Percentiles rank a stretch among this genome's conserved stretches.
These are phyloP conservation scores for Clarireedia monteithiana DNA, from an alignment of 2,329 filamentous ascomycete genomes.

Conservation along the genomic window DNA sequence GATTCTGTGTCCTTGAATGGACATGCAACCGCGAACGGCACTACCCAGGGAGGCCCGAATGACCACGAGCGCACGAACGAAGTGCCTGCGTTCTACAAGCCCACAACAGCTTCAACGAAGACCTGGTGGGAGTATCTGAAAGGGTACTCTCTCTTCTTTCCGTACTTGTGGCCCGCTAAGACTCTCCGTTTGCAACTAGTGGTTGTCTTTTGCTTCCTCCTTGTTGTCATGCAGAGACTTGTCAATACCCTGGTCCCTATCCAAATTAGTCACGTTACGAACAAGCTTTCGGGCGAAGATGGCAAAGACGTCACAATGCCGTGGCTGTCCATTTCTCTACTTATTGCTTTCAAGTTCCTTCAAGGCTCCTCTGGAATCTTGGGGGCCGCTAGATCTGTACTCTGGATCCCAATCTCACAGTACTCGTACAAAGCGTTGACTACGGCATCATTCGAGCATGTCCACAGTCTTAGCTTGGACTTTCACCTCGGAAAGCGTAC, in stretches of 20 bases:
- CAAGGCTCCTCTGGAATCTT: slow-evolving; percentile 86
- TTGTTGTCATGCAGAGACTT: slow-evolving; percentile 72
- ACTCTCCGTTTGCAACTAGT: slow-evolving; percentile 66
- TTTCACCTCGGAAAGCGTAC: slow-evolving; percentile 97
- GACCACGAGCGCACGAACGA: slow-evolving; percentile 42
- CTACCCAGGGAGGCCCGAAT: slow-evolving; percentile 36
- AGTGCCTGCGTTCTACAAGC: slow-evolving; percentile 78
- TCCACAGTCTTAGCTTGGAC: slow-evolving; percentile 88
- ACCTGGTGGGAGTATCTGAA: slow-evolving; percentile 95
- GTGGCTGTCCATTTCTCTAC: slow-evolving; percentile 66
- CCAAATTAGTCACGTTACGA: slow-evolving; percentile 74
- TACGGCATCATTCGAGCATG: slow-evolving; percentile 93
- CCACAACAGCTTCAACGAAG: slow-evolving; percentile 74
- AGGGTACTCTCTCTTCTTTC: slow-evolving; percentile 90
- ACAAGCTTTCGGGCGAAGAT: slow-evolving; percentile 55
- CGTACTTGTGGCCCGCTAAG: slow-evolving; percentile 92
- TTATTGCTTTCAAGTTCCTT: slow-evolving; percentile 71
- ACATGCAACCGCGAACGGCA: slow-evolving; percentile 13
- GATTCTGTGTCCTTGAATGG: slow-evolving; percentile 23
- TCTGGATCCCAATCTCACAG: slow-evolving; percentile 96
- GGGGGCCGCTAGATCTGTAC: slow-evolving; percentile 69
- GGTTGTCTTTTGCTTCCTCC: slow-evolving; percentile 72
- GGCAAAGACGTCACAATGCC: slow-evolving; percentile 44
- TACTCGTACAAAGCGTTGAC: slow-evolving; percentile 94
- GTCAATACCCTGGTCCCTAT: slow-evolving; percentile 82